These are phyloP conservation scores for Agaricus bisporus DNA, from an alignment of 768 basidiomycete species.

Conservation along the genomic window DNA sequence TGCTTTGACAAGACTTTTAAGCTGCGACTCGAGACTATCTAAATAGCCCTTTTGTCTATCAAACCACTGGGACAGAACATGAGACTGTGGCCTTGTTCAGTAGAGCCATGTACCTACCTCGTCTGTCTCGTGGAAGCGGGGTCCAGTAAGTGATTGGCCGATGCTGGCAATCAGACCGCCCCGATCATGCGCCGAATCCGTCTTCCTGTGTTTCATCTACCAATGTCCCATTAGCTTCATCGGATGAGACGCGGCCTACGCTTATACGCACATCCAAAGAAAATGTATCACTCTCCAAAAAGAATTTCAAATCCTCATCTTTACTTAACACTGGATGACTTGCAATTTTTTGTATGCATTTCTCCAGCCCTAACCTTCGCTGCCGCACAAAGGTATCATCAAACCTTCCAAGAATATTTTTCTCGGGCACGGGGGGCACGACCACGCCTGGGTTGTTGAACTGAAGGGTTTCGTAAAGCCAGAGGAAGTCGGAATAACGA, in stretches of 20 bases:
- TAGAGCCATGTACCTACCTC: constrained; percentile 40
- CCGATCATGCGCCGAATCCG: constrained; percentile 69
- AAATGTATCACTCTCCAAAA: constrained; percentile 92
- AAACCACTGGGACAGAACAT: constrained; percentile 65
- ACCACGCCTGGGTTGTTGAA: constrained; percentile 94
- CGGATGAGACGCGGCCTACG: not conserved
- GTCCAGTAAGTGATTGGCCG: constrained; percentile 71
- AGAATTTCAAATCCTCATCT: constrained; percentile 83
- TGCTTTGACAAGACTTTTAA: constrained; percentile 80
- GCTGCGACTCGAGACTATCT: constrained; percentile 85
- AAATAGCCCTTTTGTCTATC: constrained; percentile 81
- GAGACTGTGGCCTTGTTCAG: not conserved
- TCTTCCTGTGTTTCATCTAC: constrained; percentile 85
- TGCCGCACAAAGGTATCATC: constrained; percentile 89
- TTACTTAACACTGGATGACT: constrained; percentile 87
- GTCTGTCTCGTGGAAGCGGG: constrained; percentile 84
- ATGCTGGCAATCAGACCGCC: constrained; percentile 82
- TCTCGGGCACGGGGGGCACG: constrained; percentile 95
- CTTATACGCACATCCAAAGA: constrained; percentile 67
- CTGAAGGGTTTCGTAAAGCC: constrained; percentile 88
- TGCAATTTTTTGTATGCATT: constrained; percentile 89
- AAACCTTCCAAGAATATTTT: constrained; percentile 90
- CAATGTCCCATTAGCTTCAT: constrained; percentile 3
- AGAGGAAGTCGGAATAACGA: constrained; percentile 97
- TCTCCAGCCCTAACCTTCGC: constrained; percentile 76